These are phyloP conservation scores for Tarenaya hassleriana DNA, from an alignment of 345 rosid species.

Conservation along the genomic window DNA sequence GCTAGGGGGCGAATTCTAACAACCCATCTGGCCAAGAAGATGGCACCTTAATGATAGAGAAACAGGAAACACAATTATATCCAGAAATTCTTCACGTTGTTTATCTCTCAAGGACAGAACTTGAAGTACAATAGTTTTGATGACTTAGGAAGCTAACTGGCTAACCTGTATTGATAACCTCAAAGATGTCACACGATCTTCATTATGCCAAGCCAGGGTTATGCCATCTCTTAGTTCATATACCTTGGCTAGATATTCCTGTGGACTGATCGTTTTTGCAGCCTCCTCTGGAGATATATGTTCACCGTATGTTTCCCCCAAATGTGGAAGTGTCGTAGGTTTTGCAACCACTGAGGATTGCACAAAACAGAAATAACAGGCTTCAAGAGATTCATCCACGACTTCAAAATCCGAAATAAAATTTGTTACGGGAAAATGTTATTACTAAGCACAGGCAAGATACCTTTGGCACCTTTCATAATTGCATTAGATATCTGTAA, in stretches of 20 bases:
- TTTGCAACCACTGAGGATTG: constrained; percentile 42
- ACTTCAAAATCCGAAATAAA: constrained; percentile 11
- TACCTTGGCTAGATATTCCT: constrained; percentile 67
- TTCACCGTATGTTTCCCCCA: constrained; percentile 52
- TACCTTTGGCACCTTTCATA: constrained; percentile 58
- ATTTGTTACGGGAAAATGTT: constrained; percentile 6
- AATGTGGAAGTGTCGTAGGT: constrained; percentile 36
- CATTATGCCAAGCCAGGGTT: constrained; percentile 57
- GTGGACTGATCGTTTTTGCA: constrained; percentile 45
- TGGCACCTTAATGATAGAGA: constrained; percentile 1
- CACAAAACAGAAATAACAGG: constrained; percentile 14
- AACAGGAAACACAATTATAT: constrained; percentile 1
- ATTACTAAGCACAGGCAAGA: constrained; percentile 1
- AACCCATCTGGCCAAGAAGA: not conserved
- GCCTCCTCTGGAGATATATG: constrained; percentile 46
- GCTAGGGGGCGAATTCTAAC: not conserved
- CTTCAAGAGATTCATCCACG: constrained; percentile 11
- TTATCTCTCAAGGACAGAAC: constrained; percentile 4
- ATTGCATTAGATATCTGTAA: constrained; percentile 63
- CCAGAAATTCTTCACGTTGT: not conserved
- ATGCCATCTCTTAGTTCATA: constrained; percentile 76
- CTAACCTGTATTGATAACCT: constrained; percentile 75
- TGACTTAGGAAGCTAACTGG: constrained; percentile 2
- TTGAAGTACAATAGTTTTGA: constrained; percentile 14
- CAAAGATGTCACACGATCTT: constrained; percentile 76